Evolutionary conservation across 75 land plant species (phyloP).

Genomic region (Picea sitchensis): DNA sequence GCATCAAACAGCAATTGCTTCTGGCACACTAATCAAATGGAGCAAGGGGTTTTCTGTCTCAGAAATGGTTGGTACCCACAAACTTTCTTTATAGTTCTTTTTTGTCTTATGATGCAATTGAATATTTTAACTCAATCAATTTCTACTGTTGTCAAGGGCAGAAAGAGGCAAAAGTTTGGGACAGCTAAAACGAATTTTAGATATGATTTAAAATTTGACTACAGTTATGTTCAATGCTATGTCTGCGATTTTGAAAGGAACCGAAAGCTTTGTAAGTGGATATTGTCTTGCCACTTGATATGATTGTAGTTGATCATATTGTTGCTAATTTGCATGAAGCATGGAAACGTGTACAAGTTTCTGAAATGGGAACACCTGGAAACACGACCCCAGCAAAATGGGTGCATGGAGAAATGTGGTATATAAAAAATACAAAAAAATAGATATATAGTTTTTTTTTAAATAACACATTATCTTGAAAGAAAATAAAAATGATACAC

Average conservation of each 20-base stretch:
- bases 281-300: neutral
- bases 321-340: too few species aligned
- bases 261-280: neutral
- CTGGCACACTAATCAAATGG: constrained; percentile 87
- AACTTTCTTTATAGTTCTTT: neutral
- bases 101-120: neutral
- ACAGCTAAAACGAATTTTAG: neutral
- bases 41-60: constrained; percentile 76
- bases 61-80: constrained; percentile 43
- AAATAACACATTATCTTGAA: too few species aligned
- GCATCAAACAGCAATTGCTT: constrained; percentile 69
- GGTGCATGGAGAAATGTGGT: too few species aligned
- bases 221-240: neutral
- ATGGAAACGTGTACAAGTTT: too few species aligned
- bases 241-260: neutral
- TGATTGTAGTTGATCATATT: too few species aligned
- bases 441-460: too few species aligned
- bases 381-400: too few species aligned
- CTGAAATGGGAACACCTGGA: too few species aligned
- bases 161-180: neutral
- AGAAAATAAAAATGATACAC: too few species aligned
- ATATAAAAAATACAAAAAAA: too few species aligned
- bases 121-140: neutral
- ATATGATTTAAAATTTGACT: neutral
- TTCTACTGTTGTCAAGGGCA: neutral